phyloP scores from a whole-genome alignment of 352 stramenopile genomes.

The Phytopythium chamaehyphon region DNA sequence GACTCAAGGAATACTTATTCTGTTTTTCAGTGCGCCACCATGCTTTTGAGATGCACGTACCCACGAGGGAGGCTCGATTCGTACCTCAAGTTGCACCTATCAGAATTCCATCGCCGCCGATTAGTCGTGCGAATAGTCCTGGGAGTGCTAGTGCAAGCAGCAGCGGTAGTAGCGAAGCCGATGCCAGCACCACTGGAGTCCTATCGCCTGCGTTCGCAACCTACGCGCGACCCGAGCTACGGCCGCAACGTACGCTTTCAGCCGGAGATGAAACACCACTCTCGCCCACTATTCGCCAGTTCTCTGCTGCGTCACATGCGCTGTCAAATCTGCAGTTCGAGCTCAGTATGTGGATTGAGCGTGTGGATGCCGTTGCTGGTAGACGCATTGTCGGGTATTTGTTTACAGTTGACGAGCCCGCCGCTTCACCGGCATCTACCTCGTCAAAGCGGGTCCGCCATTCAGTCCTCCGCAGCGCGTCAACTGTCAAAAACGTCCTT shows the following conservation, averaged over 20 bases:
- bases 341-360: conserved; percentile 68
- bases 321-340: conserved; percentile 39
- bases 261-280: conserved; percentile 2
- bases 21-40: conserved; percentile 43
- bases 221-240: conserved; percentile 1
- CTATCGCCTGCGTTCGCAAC: conserved; percentile 4
- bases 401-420: conserved; percentile 39
- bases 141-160: conserved; percentile 2
- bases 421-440: neutral
- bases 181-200: neutral
- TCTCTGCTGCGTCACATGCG: conserved; percentile 7
- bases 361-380: conserved; percentile 47
- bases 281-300: conserved; percentile 1
- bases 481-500: conserved; percentile 58
- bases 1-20: conserved; percentile 41
- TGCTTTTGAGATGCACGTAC: neutral
- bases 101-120: neutral
- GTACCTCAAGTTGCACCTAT: conserved; percentile 2
- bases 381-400: conserved; percentile 71
- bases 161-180: conserved; percentile 6
- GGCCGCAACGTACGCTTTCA: neutral
- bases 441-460: conserved; percentile 12
- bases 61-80: conserved; percentile 1
- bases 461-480: conserved; percentile 49
- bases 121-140: neutral